Evolutionary conservation across 345 rosid genomes (phyloP), one percentile per base, ranked within the genome.

Genomic region (Hypericum perforatum): DNA sequence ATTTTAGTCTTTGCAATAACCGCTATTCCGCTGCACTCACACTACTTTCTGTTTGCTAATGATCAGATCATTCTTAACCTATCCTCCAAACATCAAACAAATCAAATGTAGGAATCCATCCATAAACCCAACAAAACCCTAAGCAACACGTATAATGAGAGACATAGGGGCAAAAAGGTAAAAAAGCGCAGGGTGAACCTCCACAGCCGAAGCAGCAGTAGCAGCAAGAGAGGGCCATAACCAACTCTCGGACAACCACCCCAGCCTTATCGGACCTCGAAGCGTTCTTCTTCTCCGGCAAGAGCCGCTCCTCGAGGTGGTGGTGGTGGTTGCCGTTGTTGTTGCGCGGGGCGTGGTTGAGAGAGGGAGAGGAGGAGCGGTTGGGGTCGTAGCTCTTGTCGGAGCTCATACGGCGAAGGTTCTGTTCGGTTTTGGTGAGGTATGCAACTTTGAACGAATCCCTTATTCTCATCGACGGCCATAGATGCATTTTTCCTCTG

Each of bases 141-240:
- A 7, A 32, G n/a, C n/a, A 15, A 3, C 8, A 54, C 39, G 42
- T 11, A 0, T 37, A 50, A 9, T 0, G 9, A 46, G 45, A 12
- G 0, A 39, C 15, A 15, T 37, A 7, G 4, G 8, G 6, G 16
- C 12, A 41, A 7, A 51, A 42, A 53, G 38, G 37, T 22, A 12
- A 45, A 13, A 39, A 39, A 15, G 7, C 29, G 13, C 36, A 6
- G 2, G 22, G 6, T 11, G 52, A 43, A 80, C 85, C 87, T 76
- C 78, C 92, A 57, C 70, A 70, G 65, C 80, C 70, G 76, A 74
- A 74, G 54, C 82, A 79, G 39, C 82, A 73, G 64, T 70, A 74
- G 61, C 75, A 79, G 67, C 82, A 80, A 59, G 77, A 65, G 53
- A 69, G 50, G 48, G 78, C 58, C 65, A 67, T 54, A 54, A 70